These are phyloP conservation scores for Epichloe elymi DNA, from an alignment of 2,329 filamentous ascomycete species.

Conservation along the genomic window DNA sequence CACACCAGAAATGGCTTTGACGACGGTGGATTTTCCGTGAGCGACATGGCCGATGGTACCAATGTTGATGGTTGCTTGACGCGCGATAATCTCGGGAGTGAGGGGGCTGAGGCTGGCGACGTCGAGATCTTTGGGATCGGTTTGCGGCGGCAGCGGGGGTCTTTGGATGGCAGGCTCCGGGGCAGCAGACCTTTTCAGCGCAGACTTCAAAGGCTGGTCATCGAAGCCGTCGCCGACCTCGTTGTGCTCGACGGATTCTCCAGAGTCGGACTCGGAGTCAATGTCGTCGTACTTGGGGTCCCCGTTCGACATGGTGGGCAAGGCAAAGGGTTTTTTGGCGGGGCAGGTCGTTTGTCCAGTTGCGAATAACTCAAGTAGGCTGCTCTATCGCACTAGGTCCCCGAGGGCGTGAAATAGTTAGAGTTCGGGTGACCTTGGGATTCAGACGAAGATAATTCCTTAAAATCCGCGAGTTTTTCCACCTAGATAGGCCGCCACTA, in stretches of 20 bases:
- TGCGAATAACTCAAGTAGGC: background rate
- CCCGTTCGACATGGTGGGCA: constrained; percentile 38
- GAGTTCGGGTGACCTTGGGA: background rate
- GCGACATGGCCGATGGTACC: constrained; percentile 97
- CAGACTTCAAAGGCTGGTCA: constrained; percentile 65
- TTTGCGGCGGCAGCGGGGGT: constrained; percentile 64
- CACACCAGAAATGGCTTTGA: constrained; percentile 97
- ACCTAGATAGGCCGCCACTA: background rate
- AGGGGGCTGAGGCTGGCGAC: constrained; percentile 68
- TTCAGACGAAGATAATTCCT: background rate
- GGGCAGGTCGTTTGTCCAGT: constrained; percentile 12
- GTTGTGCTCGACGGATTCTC: constrained; percentile 50
- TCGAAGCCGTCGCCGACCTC: constrained; percentile 44
- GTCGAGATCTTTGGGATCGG: constrained; percentile 80
- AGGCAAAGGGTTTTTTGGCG: constrained; percentile 9
- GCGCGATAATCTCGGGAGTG: constrained; percentile 91
- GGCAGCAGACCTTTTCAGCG: constrained; percentile 61
- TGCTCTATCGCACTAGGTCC: background rate
- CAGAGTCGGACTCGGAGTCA: constrained; percentile 56
- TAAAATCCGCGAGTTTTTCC: background rate
- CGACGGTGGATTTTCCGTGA: constrained; percentile 96
- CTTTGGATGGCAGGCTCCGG: constrained; percentile 41
- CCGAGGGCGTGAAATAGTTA: background rate
- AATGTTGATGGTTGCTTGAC: constrained; percentile 98
- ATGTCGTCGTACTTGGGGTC: constrained; percentile 58